Evolutionary conservation across 192 early-diverging fungal species (phyloP).

Genomic region (Cladochytrium replicatum): DNA sequence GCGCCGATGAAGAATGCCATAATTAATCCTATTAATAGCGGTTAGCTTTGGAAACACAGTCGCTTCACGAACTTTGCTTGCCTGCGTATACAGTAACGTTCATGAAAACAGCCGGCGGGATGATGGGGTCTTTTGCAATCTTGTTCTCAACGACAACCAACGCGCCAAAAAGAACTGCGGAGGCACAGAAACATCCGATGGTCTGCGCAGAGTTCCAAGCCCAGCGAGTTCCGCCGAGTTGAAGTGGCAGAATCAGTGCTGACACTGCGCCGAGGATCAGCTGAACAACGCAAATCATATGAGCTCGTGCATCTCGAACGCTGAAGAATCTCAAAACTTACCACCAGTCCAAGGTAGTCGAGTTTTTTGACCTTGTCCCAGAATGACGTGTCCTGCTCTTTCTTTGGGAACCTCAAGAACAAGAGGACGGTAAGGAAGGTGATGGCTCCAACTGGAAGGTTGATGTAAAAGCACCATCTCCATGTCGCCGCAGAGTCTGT

Average conservation of each 20-base stretch:
- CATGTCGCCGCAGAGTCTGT: constrained; percentile 44
- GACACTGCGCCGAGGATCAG: constrained; percentile 44
- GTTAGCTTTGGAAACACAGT: no score
- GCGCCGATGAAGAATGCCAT: constrained; percentile 31
- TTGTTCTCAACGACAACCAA: constrained; percentile 10
- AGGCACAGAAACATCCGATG: constrained; percentile 54
- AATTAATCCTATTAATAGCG: no score
- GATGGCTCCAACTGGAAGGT: constrained; percentile 70
- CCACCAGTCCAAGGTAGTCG: constrained; percentile 51
- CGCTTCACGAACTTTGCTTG: no score
- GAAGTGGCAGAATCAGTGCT: constrained; percentile 58
- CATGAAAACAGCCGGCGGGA: constrained; percentile 14
- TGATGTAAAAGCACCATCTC: constrained; percentile 69
- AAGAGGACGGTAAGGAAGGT: constrained; percentile 45
- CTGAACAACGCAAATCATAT: no score
- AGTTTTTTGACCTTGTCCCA: constrained; percentile 54
- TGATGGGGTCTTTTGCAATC: constrained; percentile 16
- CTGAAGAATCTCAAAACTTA: no score
- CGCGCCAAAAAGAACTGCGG: constrained; percentile 10
- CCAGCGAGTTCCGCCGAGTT: constrained; percentile 61
- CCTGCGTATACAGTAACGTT: constrained; percentile 9
- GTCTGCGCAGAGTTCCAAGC: constrained; percentile 50
- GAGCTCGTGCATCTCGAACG: no score
- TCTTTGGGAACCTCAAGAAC: constrained; percentile 49
- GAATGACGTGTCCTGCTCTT: constrained; percentile 30